Evolutionary conservation across 108 stramenopile genomes (phyloP).

Genomic region (Nitzschia putrida): DNA sequence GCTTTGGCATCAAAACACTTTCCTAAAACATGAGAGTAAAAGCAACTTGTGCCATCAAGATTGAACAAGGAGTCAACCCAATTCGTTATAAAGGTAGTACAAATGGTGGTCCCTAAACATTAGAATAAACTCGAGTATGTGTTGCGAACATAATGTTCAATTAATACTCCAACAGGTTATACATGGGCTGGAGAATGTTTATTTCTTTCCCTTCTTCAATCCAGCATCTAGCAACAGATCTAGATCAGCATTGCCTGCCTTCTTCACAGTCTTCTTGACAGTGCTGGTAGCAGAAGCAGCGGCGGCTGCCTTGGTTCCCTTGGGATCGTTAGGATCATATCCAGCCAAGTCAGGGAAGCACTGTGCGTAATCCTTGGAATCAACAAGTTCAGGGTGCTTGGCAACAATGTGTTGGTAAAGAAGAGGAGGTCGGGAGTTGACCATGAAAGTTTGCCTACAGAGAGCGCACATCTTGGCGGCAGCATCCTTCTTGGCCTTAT

Average conservation of each 20-base stretch:
- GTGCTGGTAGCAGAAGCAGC: constrained; percentile 25
- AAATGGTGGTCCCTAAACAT: too few relatives aligned
- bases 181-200: not conserved
- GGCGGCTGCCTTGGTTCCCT: constrained; percentile 44
- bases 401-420: constrained; percentile 74
- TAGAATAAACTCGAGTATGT: too few relatives aligned
- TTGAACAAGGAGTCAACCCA: too few relatives aligned
- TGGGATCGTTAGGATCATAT: constrained; percentile 74
- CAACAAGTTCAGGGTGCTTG: constrained; percentile 66
- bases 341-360: constrained; percentile 75
- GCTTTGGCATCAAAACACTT: too few relatives aligned
- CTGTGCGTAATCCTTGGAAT: constrained; percentile 48
- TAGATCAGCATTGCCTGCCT: constrained; percentile 38
- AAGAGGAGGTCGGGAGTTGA: constrained; percentile 69
- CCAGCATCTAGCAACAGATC: constrained; percentile 67
- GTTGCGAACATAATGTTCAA: too few relatives aligned
- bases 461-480: constrained; percentile 77
- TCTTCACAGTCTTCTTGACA: constrained; percentile 30
- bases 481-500: constrained; percentile 75
- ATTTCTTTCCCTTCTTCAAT: constrained; percentile 56
- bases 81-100: too few relatives aligned
- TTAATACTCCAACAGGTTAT: too few relatives aligned
- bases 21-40: too few relatives aligned
- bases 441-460: constrained; percentile 89
- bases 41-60: too few relatives aligned